Evolutionary conservation across 163 green algal species (phyloP), one percentile per base, ranked within the genome.

Genomic region (Scenedesmus sp.): DNA sequence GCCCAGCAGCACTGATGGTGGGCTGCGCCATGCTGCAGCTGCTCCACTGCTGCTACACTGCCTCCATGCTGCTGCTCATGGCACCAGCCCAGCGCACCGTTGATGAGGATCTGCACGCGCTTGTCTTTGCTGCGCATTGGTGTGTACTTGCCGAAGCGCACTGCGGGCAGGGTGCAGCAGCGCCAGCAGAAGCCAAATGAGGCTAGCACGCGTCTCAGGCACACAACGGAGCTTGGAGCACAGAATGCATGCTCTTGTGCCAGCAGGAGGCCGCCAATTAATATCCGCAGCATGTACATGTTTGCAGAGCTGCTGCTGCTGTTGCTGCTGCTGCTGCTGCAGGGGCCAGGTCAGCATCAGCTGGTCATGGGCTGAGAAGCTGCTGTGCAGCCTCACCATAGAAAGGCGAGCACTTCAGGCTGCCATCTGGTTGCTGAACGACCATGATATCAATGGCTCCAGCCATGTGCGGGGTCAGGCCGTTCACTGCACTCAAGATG

Each of bases 131-230:
- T 95, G 46, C 96, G 93, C 72, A 98, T 92, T 30, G 95, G 94
- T 18, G 97, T 97, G 93, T 98, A 99, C 91, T 99, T 99, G 56
- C 97, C 97, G 92, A 99, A 99, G 1, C 97, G 96, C 65, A 99
- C 97, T 98, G 95, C 93, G 86, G 80, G 46, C 53, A 79, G 13
- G 2, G 10, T 37, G 51, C 51, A 86, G 44, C 46, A 44, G 18
- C 33, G 43, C 24, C 80, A 86, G 44, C 43, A 44, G 42, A 3
- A 43, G 43, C 16, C 18, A 56, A 9, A 2, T 35, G 6, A 59
- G 42, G 26, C 26, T 22, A 56, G 79, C 44, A 51, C 26, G 9
- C n/a, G 49, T 42, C 15, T 86, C 6, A 33, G 24, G 3, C 49
- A 26, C 46, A 73, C 42, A 46, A 24, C 5, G 40, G 1, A 43